Evolutionary conservation across 2,329 filamentous ascomycete species (phyloP), one percentile per base, ranked within the genome.

Genomic region (Neopestalotiopsis sp.): DNA sequence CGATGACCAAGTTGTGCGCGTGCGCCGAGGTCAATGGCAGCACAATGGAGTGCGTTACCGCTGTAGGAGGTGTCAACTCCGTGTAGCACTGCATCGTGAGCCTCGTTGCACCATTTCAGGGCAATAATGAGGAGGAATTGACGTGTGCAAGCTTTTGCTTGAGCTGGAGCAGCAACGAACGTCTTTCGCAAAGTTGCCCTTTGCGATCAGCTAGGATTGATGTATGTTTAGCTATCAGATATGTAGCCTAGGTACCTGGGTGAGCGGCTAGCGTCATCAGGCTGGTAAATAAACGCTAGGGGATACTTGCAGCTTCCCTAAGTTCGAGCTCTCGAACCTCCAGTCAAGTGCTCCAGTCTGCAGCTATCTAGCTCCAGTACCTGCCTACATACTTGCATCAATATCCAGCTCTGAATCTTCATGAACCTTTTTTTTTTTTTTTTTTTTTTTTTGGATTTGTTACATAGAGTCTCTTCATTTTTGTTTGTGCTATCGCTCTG

Each of bases 31-130:
- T 87, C 78, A 99, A 94, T 45, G 94, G 89, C 56, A 97, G 83
- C 70, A 86, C 88, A 76, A 98, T 83, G 72, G 95, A 94, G 83
- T 97, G 92, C 77, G 94, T 95, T 82, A 98, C 94, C 79, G 95
- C 95, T 80, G 95, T 97, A 67, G 96, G 95, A 85, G 95, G 93
- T 80, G 94, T 91, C 80, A 99, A 87, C 87, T 99, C 96, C 78
- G 94, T 95, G 84, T 98, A 98, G 87, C 94, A 97, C 89, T 98
- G 95, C 95, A 98, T 98, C 70, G 69, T 76, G 73, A 68, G 66
- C 59, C 57, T 67, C 30, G 68, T 67, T 71, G 71, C 74, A 68
- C 75, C 76, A 78, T 78, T 69, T 77, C 76, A 77, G 61, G 40
- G 45, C 53, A 57, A 65, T 34, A 40, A 20, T 61, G 40, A 42